phyloP scores from a whole-genome alignment of 225 moss, liverwort and hornwort species.

The Sphagnum contortum region DNA sequence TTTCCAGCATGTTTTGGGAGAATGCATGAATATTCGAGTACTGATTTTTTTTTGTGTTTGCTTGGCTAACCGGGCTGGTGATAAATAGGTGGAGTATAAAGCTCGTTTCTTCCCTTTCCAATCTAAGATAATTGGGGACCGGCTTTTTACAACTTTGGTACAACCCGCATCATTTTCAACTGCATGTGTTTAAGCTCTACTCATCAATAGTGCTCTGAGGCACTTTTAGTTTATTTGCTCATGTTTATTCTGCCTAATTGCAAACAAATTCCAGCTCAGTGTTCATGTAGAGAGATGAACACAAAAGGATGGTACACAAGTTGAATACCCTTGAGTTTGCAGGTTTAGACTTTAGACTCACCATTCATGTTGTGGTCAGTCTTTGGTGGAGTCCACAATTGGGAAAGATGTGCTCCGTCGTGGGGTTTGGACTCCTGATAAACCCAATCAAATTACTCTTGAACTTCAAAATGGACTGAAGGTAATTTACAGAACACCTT shows the following conservation, averaged over 20 bases:
- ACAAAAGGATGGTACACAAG: no score
- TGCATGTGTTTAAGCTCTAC: no score
- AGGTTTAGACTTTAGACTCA: no score
- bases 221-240: no score
- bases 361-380: conserved; percentile 23
- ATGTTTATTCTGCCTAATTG: no score
- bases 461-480: conserved; percentile 67
- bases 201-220: no score
- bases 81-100: conserved; percentile 79
- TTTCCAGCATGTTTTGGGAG: no score
- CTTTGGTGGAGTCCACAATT: conserved; percentile 83
- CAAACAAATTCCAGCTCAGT: no score
- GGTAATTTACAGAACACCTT: conserved; percentile 14
- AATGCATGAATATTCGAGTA: no score
- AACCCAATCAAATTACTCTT: conserved; percentile 72
- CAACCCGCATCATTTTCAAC: conserved; percentile 7
- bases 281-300: no score
- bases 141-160: conserved; percentile 86
- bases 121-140: conserved; percentile 71
- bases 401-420: conserved; percentile 63
- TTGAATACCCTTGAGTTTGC: no score
- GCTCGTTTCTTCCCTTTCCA: conserved; percentile 69
- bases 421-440: conserved; percentile 59
- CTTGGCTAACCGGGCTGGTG: conserved; percentile 26
- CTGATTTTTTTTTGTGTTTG: neutral